Evolutionary conservation across 805 yeast genomes (phyloP).

Genomic region (Pichia nakasei): DNA sequence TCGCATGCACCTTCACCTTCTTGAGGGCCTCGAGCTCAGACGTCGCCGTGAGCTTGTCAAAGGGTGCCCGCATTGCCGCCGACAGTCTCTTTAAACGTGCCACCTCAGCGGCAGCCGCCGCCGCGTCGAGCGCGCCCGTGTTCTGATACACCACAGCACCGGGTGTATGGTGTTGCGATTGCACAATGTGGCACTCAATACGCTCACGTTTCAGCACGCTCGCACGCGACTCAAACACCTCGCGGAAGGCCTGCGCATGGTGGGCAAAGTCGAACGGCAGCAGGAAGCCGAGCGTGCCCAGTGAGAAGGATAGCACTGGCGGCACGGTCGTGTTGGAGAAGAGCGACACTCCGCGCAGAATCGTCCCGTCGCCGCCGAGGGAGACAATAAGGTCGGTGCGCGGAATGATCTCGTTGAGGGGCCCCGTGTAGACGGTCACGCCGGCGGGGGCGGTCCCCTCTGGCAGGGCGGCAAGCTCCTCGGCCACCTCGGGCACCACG

Average conservation of each 20-base stretch:
- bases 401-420: slow-evolving; percentile 42
- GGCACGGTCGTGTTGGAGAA: slow-evolving; percentile 71
- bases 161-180: not conserved
- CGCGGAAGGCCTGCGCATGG: slow-evolving; percentile 49
- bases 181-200: slow-evolving; percentile 63
- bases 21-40: slow-evolving; percentile 11
- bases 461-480: no score
- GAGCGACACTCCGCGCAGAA: slow-evolving; percentile 70
- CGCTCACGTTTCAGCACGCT: slow-evolving; percentile 70
- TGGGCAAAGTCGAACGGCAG: slow-evolving; percentile 76
- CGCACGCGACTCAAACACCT: slow-evolving; percentile 60
- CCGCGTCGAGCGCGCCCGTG: no score
- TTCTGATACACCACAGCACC: slow-evolving; percentile 1
- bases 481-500: slow-evolving; percentile 66
- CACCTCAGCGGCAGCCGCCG: no score
- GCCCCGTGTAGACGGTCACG: slow-evolving; percentile 50
- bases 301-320: slow-evolving; percentile 78
- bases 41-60: slow-evolving; percentile 9
- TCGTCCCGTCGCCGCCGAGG: slow-evolving; percentile 96
- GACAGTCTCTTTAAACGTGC: slow-evolving; percentile 9
- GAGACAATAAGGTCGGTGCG: slow-evolving; percentile 79
- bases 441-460: no score
- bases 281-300: slow-evolving; percentile 86
- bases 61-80: slow-evolving; percentile 12
- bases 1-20: slow-evolving; percentile 45